A percentile compares a stretch with the other conserved stretches of the same genome.
Evolutionary conservation across 768 basidiomycete genomes (phyloP).

Genomic region (Termitomyces sp.): DNA sequence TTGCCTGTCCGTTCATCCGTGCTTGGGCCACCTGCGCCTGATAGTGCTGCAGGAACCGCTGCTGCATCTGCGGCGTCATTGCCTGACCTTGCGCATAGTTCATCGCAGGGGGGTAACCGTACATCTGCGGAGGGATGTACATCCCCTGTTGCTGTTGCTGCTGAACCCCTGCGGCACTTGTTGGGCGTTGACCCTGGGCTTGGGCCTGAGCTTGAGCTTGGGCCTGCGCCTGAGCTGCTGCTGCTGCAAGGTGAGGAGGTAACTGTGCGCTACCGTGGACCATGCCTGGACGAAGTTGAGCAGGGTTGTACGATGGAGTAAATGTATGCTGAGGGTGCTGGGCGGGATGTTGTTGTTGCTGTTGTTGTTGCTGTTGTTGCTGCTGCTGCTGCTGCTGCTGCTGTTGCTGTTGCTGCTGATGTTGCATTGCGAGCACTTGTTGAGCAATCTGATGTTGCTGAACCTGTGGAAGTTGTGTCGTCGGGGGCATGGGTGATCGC

Average conservation of each 20-base stretch:
- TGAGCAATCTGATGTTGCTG: conserved; percentile 11
- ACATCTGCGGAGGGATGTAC: conserved; percentile 15
- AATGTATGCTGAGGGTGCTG: conserved; percentile 22
- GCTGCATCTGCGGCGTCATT: conserved; percentile 5
- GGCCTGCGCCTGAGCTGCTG: conserved; percentile 11
- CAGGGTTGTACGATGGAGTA: conserved; percentile 26
- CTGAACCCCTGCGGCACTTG: conserved; percentile 8
- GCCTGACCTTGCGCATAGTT: conserved; percentile 10
- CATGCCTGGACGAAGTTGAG: conserved; percentile 25
- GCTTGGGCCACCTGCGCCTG: not conserved
- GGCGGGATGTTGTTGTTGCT: conserved; percentile 7
- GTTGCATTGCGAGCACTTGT: conserved; percentile 3
- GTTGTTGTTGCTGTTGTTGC: conserved; percentile 11
- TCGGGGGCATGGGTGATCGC: conserved; percentile 23
- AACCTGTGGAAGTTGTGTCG: conserved; percentile 19
- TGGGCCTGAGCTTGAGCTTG: conserved; percentile 2
- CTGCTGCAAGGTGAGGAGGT: conserved; percentile 12
- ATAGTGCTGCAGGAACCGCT: conserved; percentile 4
- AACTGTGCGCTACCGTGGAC: conserved; percentile 21
- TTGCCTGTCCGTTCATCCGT: conserved; percentile 3
- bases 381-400: conserved; percentile 12
- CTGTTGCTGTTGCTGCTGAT: conserved; percentile 10
- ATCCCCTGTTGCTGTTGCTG: conserved; percentile 12
- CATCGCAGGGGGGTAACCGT: conserved; percentile 6
- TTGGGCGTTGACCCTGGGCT: conserved; percentile 5